phyloP scores from a whole-genome alignment of 768 basidiomycete species.

The Kwoniella dendrophila region DNA sequence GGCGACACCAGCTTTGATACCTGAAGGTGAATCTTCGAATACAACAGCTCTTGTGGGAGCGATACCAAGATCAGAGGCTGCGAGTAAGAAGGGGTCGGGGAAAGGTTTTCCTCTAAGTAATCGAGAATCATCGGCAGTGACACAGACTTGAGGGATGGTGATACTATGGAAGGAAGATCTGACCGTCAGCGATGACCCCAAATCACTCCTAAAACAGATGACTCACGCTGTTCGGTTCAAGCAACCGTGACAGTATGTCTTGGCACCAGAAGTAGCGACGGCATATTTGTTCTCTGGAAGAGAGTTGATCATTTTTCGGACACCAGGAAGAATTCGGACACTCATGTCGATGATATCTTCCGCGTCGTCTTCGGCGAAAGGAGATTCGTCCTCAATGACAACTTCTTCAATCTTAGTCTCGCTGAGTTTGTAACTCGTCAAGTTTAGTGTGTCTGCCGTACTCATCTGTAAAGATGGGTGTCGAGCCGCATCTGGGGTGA shows the following conservation, averaged over 20 bases:
- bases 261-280: conserved; percentile 73
- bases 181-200: conserved; percentile 47
- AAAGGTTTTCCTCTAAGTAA: conserved; percentile 59
- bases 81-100: conserved; percentile 57
- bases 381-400: conserved; percentile 20
- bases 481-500: conserved; percentile 18
- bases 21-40: conserved; percentile 56
- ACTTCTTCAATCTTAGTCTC: conserved; percentile 5
- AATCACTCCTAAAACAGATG: not conserved
- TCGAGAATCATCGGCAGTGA: conserved; percentile 75
- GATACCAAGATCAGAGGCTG: conserved; percentile 55
- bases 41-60: conserved; percentile 59
- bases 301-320: conserved; percentile 66
- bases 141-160: conserved; percentile 67
- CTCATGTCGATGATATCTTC: conserved; percentile 46
- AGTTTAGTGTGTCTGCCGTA: conserved; percentile 12
- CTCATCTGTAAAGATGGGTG: conserved; percentile 12
- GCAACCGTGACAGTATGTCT: conserved; percentile 64
- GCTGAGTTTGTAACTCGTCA: conserved; percentile 22
- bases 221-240: conserved; percentile 16
- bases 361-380: conserved; percentile 30
- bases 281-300: conserved; percentile 70
- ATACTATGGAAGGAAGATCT: conserved; percentile 59
- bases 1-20: conserved; percentile 56
- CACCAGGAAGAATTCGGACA: conserved; percentile 71